Conservation (phyloP, 257 asterid species). For the Prunella vulgaris region DNA sequence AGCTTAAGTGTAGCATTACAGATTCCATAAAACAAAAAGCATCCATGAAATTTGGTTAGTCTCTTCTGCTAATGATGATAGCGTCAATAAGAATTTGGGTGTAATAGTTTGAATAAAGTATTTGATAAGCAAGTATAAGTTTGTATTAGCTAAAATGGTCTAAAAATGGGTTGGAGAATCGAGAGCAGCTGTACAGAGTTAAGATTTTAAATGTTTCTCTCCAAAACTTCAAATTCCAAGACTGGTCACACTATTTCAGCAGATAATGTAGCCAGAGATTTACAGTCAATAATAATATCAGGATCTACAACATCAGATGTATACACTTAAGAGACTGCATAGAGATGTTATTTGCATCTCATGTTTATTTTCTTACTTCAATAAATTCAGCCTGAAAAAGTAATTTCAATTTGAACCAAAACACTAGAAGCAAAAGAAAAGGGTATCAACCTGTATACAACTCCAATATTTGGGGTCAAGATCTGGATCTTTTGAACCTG, state of each 20-base stretch:
- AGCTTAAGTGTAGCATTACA: not conserved
- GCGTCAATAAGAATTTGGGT: not conserved
- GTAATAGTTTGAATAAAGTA: not conserved
- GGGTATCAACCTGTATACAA: constrained; percentile 78
- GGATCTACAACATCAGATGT: not conserved
- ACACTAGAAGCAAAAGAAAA: not conserved
- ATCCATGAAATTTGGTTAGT: not conserved
- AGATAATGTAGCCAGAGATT: not conserved
- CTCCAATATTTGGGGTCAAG: constrained; percentile 95
- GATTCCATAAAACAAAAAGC: not conserved
- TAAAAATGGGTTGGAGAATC: not conserved
- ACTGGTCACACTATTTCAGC: not conserved
- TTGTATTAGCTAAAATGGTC: not conserved
- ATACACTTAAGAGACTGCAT: not conserved
- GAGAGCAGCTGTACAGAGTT: not conserved
- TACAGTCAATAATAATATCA: not conserved
- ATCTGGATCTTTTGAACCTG: constrained; percentile 97
- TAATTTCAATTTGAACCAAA: not conserved
- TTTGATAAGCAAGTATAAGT: not conserved
- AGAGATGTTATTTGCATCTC: not conserved
- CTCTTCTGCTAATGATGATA: not conserved
- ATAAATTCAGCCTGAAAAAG: not conserved
- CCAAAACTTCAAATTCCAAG: not conserved
- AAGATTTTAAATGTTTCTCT: not conserved
- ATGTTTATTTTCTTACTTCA: not conserved